phyloP scores from a whole-genome alignment of 495 filamentous ascomycete species.

The Aspergillus bridgeri region DNA sequence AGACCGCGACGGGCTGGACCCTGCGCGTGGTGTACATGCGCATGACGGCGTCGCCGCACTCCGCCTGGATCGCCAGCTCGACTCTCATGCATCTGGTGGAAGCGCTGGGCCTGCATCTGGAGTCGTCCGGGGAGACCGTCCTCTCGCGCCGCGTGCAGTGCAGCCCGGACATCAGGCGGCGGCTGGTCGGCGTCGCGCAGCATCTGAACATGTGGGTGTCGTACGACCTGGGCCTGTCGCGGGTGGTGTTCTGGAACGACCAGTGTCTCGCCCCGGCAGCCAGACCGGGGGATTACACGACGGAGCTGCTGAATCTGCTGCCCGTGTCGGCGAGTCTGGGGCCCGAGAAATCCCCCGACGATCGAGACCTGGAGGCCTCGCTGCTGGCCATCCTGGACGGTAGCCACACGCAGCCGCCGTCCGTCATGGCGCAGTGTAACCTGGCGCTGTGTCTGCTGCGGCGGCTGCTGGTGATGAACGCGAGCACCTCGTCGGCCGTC shows the following conservation, averaged over 20 bases:
- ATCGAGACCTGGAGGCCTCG: constrained; percentile 27
- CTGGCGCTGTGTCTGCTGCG: constrained; percentile 46
- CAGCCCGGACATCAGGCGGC: constrained; percentile 32
- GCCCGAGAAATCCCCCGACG: constrained; percentile 26
- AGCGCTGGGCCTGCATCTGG: constrained; percentile 44
- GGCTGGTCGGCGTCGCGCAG: constrained; percentile 40
- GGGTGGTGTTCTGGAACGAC: constrained; percentile 33
- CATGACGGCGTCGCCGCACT: constrained; percentile 43
- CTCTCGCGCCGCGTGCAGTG: constrained; percentile 15
- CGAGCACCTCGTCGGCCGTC: constrained; percentile 24
- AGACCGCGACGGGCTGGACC: constrained; percentile 42
- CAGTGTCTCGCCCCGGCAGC: constrained; percentile 18
- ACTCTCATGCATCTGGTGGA: constrained; percentile 52
- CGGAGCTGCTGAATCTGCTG: constrained; percentile 35
- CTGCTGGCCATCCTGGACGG: constrained; percentile 25
- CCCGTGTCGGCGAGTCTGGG: constrained; percentile 35
- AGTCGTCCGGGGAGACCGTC: constrained; percentile 16
- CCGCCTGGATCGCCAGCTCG: constrained; percentile 48
- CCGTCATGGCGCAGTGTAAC: constrained; percentile 44
- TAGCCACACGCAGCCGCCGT: constrained; percentile 33
- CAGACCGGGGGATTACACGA: constrained; percentile 30
- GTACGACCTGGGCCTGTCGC: constrained; percentile 49
- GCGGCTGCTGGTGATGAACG: constrained; percentile 40
- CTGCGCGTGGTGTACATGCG: constrained; percentile 46
- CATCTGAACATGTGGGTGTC: constrained; percentile 46